Evolutionary conservation across 2,329 filamentous ascomycete genomes (phyloP).

Genomic region (Fusarium gaditjirri): DNA sequence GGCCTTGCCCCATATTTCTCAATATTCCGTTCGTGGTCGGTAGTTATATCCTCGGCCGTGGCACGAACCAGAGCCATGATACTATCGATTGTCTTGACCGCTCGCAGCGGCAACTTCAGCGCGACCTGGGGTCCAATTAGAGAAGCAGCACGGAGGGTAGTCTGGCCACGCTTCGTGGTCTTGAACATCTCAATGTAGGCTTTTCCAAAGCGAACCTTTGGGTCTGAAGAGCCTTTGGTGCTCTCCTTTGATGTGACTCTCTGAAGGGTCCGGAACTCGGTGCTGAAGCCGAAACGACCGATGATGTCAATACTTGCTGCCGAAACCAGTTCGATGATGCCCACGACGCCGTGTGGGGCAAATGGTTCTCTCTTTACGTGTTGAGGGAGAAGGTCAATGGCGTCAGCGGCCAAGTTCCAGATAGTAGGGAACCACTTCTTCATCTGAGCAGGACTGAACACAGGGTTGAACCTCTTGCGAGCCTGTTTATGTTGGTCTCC

Average conservation of each 20-base stretch:
- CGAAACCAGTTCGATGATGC: background rate
- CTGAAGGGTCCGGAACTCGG: background rate
- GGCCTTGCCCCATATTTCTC: rapidly evolving
- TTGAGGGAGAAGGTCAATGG: background rate
- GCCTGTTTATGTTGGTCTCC: background rate
- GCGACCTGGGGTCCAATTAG: background rate
- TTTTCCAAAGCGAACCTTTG: background rate
- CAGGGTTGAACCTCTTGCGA: background rate
- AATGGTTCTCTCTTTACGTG: background rate
- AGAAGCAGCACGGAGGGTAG: background rate
- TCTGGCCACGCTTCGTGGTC: background rate
- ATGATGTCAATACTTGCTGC: background rate
- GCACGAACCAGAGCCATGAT: background rate
- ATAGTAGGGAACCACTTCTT: background rate
- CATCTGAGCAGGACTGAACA: background rate
- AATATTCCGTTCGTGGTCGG: background rate
- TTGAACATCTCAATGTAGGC: background rate
- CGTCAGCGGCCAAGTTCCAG: background rate
- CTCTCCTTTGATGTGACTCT: background rate
- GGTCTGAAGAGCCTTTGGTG: background rate
- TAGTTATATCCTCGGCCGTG: background rate
- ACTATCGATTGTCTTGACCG: background rate
- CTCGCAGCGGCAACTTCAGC: background rate
- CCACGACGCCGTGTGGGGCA: rapidly evolving
- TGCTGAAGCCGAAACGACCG: background rate